Base-by-base conservation (phyloP, 441 rosid genomes). In the Gossypium davidsonii region DNA sequence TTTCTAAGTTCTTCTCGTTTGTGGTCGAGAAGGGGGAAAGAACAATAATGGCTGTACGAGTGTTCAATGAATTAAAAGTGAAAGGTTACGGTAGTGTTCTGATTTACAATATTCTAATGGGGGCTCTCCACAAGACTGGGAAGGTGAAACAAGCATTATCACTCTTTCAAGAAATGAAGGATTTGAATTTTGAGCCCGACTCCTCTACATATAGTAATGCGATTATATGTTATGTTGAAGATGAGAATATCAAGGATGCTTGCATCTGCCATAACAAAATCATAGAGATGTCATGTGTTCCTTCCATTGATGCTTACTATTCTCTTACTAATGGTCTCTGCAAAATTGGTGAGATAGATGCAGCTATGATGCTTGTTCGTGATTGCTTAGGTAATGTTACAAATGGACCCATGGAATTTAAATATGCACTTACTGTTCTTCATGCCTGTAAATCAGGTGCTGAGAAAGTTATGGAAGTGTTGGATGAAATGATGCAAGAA, bases 261-360 rank as follows among this genome's bases (percentile, higher is more conserved):
- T 89, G 94, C 73, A 66, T 12, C 6, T 84, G 84, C 78, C 96
- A 94, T 79, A 88, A 91, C 62, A 91, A 83, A 82, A 87, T 92
- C 78, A 81, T 87, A 44, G 91, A 86, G 80, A 84, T 89, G 93
- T 83, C 85, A 4, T 74, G 82, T 70, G 77, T 91, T 76, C 97
- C 92, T 58, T 86, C 94, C 42, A 56, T 86, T 44, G 83, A 84
- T 77, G 92, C 97, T 26, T 94, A 92, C 75, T 52, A 71, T 73
- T 86, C 89, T 77, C 90, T 94, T 6, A 85, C 90, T 34, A 83
- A 64, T 82, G 94, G 93, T 66, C 91, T 94, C 21, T 84, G 96
- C 85, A 83, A 75, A 76, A 82, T 85, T 25, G 92, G 98, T 73
- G 97, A 92, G 85, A 88, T 88, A 7, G 97, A 94, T 79, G 91